Evolutionary conservation across 1,284 basidiomycete genomes (phyloP), one percentile per base, ranked within the genome.

Genomic region (Sutorius eximius): DNA sequence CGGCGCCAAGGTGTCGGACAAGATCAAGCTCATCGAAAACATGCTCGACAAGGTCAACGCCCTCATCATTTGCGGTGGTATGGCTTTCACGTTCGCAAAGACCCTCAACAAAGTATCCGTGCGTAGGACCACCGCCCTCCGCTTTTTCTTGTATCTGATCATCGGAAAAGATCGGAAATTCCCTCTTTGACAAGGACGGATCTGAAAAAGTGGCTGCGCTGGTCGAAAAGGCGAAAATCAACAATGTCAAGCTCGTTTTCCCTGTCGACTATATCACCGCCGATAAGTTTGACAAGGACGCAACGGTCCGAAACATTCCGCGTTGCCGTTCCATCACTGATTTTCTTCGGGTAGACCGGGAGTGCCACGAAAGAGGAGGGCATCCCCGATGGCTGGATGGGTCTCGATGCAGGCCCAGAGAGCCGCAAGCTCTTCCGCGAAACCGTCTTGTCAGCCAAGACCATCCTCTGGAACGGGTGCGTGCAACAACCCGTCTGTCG

Each of bases 61-160:
- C 51, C 79, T 99, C 63, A 98, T 99, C 75, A 93, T 99, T 66
- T 93, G 93, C 66, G 97, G 97, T 71, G 96, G 96, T 45, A 99
- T 99, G 96, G 93, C 94, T 46, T 99, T 98, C 78, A 99, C 96
- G 59, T 99, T 99, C 83, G 96, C 97, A 78, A 99, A 98, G 82
- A 91, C 87, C 8, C 81, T 98, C 51, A 82, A 98, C 59, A 82
- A 85, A 61, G 82, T 96, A 56, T 68, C 85, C 46, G 91, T 91
- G 65, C 63, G 82, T 71, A 45, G 1, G 22, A 12, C 13, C 24
- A 15, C 45, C 11, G 1, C 38, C 45, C 18, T 45, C 13, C 11
- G 5, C 12, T 30, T 5, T 32, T 8, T 2, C 13, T 40, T 54
- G 36, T 51, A 50, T 56, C 45, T 49, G 51, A 55, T 45, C 16